Base-by-base conservation (phyloP, 176 grass and related monocot species). In the Oryza meyeriana region DNA sequence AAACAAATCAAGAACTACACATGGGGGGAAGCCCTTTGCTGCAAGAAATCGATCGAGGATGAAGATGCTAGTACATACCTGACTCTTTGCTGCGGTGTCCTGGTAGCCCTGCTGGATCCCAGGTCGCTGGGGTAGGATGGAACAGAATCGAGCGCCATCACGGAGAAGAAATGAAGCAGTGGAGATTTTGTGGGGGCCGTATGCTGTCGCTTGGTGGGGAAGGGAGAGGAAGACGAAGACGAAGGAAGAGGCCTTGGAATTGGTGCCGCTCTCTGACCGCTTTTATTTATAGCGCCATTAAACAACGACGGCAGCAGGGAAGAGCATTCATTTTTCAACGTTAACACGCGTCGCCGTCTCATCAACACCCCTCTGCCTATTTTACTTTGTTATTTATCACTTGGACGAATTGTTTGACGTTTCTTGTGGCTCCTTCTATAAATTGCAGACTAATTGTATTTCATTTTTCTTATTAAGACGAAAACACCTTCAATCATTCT, bases 211-310 rank as follows among this genome's bases (percentile, higher is more conserved):
- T 55, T 24, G 52, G 52, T 59, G 25, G 55, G 22, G 55, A n/a
- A 24, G 22, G 68, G 28, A 28, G 25, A 29, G 12, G 45, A 38
- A 77, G 74, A 64, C n/a, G 63, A 50, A 44, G 64, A 55, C 27
- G 39, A 50, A 52, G n/a, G 35, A 40, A 16, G 71, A 76, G 50
- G 58, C 48, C 30, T 36, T 33, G 45, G 71, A 41, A 45, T 79
- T 47, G 67, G 82, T 61, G 18, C 1, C 12, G 16, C 26, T 42
- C 41, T 76, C 69, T 52, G 86, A 88, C 81, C 41, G 48, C 69
- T 71, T 80, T 89, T 55, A 88, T 85, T 84, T 88, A 88, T 79
- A 84, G 81, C 64, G 7, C 1, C 62, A 85, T 81, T 85, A 82
- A 81, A 85, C 57, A 89, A 85, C 66, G 87, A 86, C 75, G 75